Base-by-base conservation (phyloP, 2,329 filamentous ascomycete species). In the Paraphoma sp. region DNA sequence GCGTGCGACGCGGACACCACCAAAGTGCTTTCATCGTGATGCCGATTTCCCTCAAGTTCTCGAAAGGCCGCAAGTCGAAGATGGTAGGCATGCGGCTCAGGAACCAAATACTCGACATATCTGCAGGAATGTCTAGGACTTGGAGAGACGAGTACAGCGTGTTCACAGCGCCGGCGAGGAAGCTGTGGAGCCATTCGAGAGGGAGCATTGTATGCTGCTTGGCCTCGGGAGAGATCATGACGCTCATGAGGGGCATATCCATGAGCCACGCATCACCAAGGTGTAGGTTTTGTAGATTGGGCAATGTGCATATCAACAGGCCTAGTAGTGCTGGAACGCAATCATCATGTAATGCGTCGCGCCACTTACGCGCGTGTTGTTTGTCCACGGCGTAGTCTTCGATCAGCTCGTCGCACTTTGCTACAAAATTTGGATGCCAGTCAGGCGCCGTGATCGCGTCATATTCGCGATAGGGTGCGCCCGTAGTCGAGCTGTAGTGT, bases 231-330 rank as follows among this genome's bases (percentile, higher is more conserved):
- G 55, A 50, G 10, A 54, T 38, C 7, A 55, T 28, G 4, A 2
- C 17, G 1, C 18, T 38, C 48, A 67, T 59, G 6, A 65, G n/a
- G 6, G 60, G 60, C 4, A 65, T 57, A 38, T 67, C 60, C 53
- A 65, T 57, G 6, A 67, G 44, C 60, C 63, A 64, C 4, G 55
- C 33, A 1, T 56, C 49, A 5, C 60, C 52, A 14, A 62, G 33
- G 3, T 48, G 49, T 2, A 67, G 28, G n/a, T 61, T 53, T 11
- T 51, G 49, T 23, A 67, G n/a, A 2, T 60, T 58, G 1, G 61
- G 59, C 11, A 65, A 30, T 0, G 23, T 38, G 42, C 55, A 51
- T 8, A 65, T 38, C 0, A 65, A 48, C 11, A 61, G 23, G 8
- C 48, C 57, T 0, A 67, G 54, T 1, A 67, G 30, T 1, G 53